A percentile compares a stretch with the other conserved stretches of the same genome.
Evolutionary conservation across 2,329 filamentous ascomycete species (phyloP).

Genomic region (Ploettnerulaceae sp.): DNA sequence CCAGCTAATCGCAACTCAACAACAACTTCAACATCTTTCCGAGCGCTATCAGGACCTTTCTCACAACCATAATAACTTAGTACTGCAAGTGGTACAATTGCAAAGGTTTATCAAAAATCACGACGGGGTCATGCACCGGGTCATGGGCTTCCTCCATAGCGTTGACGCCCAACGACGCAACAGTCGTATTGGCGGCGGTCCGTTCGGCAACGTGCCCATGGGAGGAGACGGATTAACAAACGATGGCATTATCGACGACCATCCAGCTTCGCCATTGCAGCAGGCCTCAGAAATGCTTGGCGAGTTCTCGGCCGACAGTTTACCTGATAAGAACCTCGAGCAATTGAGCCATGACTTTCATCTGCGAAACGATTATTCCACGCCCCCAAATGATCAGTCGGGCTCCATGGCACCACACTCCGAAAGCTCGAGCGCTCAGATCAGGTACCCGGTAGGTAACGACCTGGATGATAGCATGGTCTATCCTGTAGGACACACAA

Average conservation of each 20-base stretch:
- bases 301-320: constrained; percentile 60
- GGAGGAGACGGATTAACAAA: constrained; percentile 32
- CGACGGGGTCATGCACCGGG: constrained; percentile 65
- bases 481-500: constrained; percentile 84
- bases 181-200: constrained; percentile 42
- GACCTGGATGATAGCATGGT: constrained; percentile 71
- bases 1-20: constrained; percentile 82
- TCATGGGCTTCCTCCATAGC: constrained; percentile 63
- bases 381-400: constrained; percentile 31
- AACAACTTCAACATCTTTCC: constrained; percentile 84
- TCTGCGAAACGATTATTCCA: constrained; percentile 31
- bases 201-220: constrained; percentile 40
- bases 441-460: constrained; percentile 41
- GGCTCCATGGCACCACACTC: constrained; percentile 36
- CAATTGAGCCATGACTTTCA: constrained; percentile 47
- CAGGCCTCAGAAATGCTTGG: constrained; percentile 62
- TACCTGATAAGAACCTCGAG: constrained; percentile 61
- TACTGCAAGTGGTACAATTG: constrained; percentile 56
- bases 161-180: constrained; percentile 61
- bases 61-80: constrained; percentile 56
- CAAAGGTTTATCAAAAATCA: constrained; percentile 63
- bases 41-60: constrained; percentile 77
- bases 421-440: constrained; percentile 42
- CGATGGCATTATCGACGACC: constrained; percentile 44
- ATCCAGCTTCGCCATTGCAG: constrained; percentile 62